Evolutionary conservation across 1,284 basidiomycete genomes (phyloP).

Genomic region (Exobasidium rhododendri): DNA sequence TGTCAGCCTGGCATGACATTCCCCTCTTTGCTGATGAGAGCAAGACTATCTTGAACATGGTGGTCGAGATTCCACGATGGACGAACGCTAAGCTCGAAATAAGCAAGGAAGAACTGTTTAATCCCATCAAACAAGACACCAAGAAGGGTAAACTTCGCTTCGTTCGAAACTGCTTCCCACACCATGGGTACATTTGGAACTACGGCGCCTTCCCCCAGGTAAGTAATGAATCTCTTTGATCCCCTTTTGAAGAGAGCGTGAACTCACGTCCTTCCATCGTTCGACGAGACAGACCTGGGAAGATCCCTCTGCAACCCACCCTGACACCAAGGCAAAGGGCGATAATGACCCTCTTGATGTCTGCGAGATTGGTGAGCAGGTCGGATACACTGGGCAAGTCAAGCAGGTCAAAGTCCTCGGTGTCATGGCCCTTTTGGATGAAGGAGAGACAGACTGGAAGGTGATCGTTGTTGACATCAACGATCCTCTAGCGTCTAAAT

Average conservation of each 20-base stretch:
- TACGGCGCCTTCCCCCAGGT: constrained; percentile 82
- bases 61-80: constrained; percentile 89
- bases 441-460: constrained; percentile 54
- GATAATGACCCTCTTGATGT: constrained; percentile 99
- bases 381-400: constrained; percentile 94
- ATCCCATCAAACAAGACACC: constrained; percentile 98
- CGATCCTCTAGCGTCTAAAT: constrained; percentile 90
- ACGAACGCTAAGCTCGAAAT: constrained; percentile 98
- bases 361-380: constrained; percentile 98
- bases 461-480: constrained; percentile 80
- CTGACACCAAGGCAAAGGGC: constrained; percentile 97
- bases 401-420: constrained; percentile 99
- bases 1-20: constrained; percentile 54
- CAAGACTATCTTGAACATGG: constrained; percentile 63
- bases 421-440: constrained; percentile 82
- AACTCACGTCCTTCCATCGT: no score
- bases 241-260: no score
- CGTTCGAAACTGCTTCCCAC: constrained; percentile 99
- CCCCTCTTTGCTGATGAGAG: constrained; percentile 53
- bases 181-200: constrained; percentile 75
- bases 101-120: constrained; percentile 93
- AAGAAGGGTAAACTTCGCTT: constrained; percentile 93
- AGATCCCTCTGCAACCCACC: constrained; percentile 79
- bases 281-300: constrained; percentile 98
- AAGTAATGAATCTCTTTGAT: constrained; percentile 44